These are phyloP conservation scores for Zoysia japonica DNA, from an alignment of 176 grass and related monocot genomes.

Conservation along the genomic window DNA sequence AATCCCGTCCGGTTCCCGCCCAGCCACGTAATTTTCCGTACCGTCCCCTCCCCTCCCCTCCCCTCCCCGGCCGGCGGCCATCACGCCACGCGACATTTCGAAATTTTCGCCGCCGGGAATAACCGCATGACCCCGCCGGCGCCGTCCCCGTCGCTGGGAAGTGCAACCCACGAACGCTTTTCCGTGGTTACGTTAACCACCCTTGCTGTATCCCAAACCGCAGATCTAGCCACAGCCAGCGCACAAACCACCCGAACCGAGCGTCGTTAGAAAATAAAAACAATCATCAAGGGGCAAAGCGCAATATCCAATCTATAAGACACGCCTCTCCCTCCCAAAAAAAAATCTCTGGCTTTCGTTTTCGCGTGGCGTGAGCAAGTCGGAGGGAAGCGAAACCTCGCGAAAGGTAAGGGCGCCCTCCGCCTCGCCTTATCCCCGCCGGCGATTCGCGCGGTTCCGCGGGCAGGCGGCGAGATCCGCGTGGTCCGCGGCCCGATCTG, in stretches of 20 bases:
- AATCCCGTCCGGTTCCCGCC: constrained; percentile 10
- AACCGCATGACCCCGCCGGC: neutral
- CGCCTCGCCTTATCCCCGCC: constrained; percentile 23
- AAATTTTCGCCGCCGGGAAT: constrained; percentile 23
- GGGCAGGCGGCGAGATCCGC: constrained; percentile 23
- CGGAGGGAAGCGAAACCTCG: constrained; percentile 7
- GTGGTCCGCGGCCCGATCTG: constrained; percentile 27
- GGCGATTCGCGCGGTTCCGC: constrained; percentile 13
- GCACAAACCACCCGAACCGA: neutral
- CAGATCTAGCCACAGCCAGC: neutral
- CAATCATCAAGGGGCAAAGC: fast-evolving
- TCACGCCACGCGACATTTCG: neutral
- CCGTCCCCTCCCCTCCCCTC: no score
- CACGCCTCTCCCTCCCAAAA: neutral
- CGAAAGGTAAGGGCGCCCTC: constrained; percentile 47
- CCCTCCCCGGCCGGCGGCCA: neutral
- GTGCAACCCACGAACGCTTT: neutral
- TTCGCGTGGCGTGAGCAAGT: constrained; percentile 7
- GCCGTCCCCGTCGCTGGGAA: neutral
- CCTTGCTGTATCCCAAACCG: neutral
- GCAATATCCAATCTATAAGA: neutral
- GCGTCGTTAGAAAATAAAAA: neutral
- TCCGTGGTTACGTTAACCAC: neutral
- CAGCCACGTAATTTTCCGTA: neutral
- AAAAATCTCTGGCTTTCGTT: constrained; percentile 26